These are phyloP conservation scores for Eragrostis nindensis DNA, from an alignment of 176 grass and related monocot species.

Conservation along the genomic window DNA sequence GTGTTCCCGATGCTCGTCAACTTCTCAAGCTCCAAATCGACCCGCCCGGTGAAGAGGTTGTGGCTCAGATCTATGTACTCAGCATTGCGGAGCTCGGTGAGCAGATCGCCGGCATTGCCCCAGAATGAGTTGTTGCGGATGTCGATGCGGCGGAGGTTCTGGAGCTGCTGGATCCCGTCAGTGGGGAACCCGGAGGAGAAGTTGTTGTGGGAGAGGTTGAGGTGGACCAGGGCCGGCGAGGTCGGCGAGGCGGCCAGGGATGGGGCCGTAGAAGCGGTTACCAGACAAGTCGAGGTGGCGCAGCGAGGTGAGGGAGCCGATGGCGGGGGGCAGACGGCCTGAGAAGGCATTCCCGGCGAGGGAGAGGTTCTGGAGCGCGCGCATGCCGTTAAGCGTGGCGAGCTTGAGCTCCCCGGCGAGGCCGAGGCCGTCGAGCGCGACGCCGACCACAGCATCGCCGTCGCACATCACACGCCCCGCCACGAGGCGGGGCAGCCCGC, in stretches of 20 bases:
- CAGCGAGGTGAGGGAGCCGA: conserved; percentile 72
- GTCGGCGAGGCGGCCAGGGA: conserved; percentile 77
- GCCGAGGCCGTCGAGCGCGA: conserved; percentile 68
- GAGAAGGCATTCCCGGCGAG: conserved; percentile 96
- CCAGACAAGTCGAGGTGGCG: conserved; percentile 82
- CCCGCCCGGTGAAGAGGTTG: conserved; percentile 71
- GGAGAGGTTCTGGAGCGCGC: conserved; percentile 68
- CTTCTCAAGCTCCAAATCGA: conserved; percentile 53
- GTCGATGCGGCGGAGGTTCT: conserved; percentile 90
- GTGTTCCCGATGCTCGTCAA: conserved; percentile 82
- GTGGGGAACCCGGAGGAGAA: conserved; percentile 83
- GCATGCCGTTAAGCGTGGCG: conserved; percentile 61
- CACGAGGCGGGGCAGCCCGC: conserved; percentile 55
- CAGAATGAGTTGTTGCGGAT: conserved; percentile 79
- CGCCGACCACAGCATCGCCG: conserved; percentile 60
- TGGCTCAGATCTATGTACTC: conserved; percentile 84
- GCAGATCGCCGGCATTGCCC: conserved; percentile 72
- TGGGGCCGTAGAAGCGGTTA: conserved; percentile 90
- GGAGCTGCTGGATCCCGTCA: conserved; percentile 80
- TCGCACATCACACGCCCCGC: conserved; percentile 81
- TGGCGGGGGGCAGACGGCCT: conserved; percentile 82
- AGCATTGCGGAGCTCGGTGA: conserved; percentile 68
- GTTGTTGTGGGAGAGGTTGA: conserved; percentile 92
- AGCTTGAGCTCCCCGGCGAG: conserved; percentile 93
- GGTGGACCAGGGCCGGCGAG: conserved; percentile 74